phyloP scores from a whole-genome alignment of 805 yeast genomes.

The Candida dajiaensis region DNA sequence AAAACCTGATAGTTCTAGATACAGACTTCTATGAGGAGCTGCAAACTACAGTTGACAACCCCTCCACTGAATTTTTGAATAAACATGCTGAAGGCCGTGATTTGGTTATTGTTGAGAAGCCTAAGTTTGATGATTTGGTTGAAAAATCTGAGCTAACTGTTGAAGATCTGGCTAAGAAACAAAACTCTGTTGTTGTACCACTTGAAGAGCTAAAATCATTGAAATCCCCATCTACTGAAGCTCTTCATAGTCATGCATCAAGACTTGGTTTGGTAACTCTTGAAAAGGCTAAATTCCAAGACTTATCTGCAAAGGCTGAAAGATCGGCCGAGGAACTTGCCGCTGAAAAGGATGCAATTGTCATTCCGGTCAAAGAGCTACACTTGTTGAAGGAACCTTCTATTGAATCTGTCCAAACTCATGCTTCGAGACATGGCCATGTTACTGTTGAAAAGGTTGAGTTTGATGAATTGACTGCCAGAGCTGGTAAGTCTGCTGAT shows the following conservation, averaged over 20 bases:
- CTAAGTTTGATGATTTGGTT: slow-evolving; percentile 7
- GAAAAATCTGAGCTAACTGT: slow-evolving; percentile 17
- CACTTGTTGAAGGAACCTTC: slow-evolving; percentile 1
- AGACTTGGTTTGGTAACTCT: slow-evolving; percentile 14
- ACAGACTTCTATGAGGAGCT: slow-evolving; percentile 1
- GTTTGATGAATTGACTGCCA: slow-evolving; percentile 5
- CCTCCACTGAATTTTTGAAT: slow-evolving; percentile 8
- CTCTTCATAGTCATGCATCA: slow-evolving; percentile 6
- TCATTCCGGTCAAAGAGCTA: slow-evolving; percentile 1
- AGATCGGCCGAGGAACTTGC: slow-evolving; percentile 6
- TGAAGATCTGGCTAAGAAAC: slow-evolving; percentile 22
- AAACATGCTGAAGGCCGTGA: slow-evolving; percentile 10
- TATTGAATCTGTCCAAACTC: background rate
- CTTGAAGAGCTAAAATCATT: slow-evolving; percentile 8
- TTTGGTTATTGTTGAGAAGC: slow-evolving; percentile 11
- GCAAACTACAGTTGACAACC: slow-evolving; percentile 4
- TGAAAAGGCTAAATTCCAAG: slow-evolving; percentile 4
- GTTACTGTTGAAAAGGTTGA: slow-evolving; percentile 9
- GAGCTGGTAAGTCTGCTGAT: slow-evolving; percentile 17
- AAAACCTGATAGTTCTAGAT: slow-evolving; percentile 2
- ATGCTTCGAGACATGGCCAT: slow-evolving; percentile 4
- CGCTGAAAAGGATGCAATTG: slow-evolving; percentile 3
- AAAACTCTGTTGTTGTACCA: slow-evolving; percentile 15
- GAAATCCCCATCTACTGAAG: slow-evolving; percentile 11
- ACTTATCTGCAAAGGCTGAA: slow-evolving; percentile 1